Evolutionary conservation across 1,284 basidiomycete species (phyloP).

Genomic region (Ganoderma lingzhi): DNA sequence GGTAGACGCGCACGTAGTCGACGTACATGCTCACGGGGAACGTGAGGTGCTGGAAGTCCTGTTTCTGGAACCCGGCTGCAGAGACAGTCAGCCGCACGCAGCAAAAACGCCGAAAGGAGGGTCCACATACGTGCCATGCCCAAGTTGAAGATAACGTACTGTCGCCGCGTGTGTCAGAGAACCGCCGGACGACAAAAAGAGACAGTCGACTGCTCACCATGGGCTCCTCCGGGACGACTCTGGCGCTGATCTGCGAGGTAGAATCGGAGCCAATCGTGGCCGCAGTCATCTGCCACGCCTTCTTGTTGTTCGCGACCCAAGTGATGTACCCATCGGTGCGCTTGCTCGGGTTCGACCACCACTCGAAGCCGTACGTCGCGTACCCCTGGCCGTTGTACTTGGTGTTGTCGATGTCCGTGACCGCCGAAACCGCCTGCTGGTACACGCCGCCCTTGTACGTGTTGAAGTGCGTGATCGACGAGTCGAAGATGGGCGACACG

Average conservation of each 20-base stretch:
- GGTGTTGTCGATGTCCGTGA: conserved; percentile 61
- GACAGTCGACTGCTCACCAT: conserved; percentile 54
- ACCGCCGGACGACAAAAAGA: neutral
- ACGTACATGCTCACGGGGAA: conserved; percentile 80
- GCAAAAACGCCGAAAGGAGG: conserved; percentile 36
- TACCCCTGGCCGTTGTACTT: conserved; percentile 64
- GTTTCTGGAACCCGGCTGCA: conserved; percentile 67
- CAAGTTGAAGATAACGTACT: conserved; percentile 82
- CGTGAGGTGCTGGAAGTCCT: conserved; percentile 68
- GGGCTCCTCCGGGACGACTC: conserved; percentile 84
- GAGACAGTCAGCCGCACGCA: conserved; percentile 7
- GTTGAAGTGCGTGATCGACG: conserved; percentile 64
- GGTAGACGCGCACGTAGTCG: conserved; percentile 84
- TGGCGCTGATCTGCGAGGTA: conserved; percentile 57
- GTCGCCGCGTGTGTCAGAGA: conserved; percentile 6
- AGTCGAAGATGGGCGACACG: conserved; percentile 63
- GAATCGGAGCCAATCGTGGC: conserved; percentile 68
- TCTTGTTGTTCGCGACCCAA: conserved; percentile 70
- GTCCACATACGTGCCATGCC: conserved; percentile 69
- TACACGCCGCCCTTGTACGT: conserved; percentile 78
- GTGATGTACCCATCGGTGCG: conserved; percentile 74
- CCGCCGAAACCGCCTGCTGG: conserved; percentile 82
- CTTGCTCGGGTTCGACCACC: conserved; percentile 71
- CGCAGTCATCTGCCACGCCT: conserved; percentile 74
- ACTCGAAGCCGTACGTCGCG: conserved; percentile 76